A percentile compares a stretch with the other conserved stretches of the same genome.
phyloP scores from a whole-genome alignment of 371 early-diverging fungal genomes.

The Parasitella parasitica region DNA sequence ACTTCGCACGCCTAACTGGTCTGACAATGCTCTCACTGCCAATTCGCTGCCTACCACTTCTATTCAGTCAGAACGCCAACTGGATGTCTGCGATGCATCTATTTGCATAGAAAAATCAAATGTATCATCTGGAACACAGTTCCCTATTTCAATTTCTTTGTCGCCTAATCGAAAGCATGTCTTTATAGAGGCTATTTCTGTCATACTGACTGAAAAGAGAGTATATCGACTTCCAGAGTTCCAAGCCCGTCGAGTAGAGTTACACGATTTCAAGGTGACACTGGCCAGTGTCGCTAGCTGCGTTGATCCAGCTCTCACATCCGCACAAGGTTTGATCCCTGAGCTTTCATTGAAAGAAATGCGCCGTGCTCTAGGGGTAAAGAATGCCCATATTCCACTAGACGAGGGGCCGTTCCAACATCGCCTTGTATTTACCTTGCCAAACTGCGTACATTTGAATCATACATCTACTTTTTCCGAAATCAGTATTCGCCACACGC shows the following conservation, averaged over 20 bases:
- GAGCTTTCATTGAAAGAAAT: slow-evolving; percentile 23
- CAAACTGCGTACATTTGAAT: slow-evolving; percentile 30
- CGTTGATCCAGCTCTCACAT: slow-evolving; percentile 11
- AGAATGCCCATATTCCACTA: slow-evolving; percentile 34
- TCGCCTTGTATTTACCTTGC: slow-evolving; percentile 26
- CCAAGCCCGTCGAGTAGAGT: slow-evolving; percentile 25
- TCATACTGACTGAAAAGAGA: slow-evolving; percentile 25
- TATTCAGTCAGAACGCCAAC: slow-evolving; percentile 21
- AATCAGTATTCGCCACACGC: slow-evolving; percentile 25
- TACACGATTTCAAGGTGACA: slow-evolving; percentile 25
- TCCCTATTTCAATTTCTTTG: slow-evolving; percentile 26
- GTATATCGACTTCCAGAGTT: slow-evolving; percentile 33
- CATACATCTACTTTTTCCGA: slow-evolving; percentile 32
- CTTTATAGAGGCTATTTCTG: slow-evolving; percentile 31
- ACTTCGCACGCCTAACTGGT: slow-evolving; percentile 30
- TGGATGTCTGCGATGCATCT: slow-evolving; percentile 26
- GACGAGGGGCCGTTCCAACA: slow-evolving; percentile 24
- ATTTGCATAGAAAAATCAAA: slow-evolving; percentile 35
- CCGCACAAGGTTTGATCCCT: slow-evolving; percentile 4
- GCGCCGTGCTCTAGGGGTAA: slow-evolving; percentile 18
- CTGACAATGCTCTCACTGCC: slow-evolving; percentile 23
- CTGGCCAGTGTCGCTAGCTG: slow-evolving; percentile 13
- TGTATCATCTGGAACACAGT: slow-evolving; percentile 33
- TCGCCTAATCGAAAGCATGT: slow-evolving; percentile 28
- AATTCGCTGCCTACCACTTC: slow-evolving; percentile 31